A percentile compares a stretch with the other conserved stretches of the same genome.
phyloP scores from a whole-genome alignment of 176 grass and related monocot genomes.

The Thinopyrum elongatum region DNA sequence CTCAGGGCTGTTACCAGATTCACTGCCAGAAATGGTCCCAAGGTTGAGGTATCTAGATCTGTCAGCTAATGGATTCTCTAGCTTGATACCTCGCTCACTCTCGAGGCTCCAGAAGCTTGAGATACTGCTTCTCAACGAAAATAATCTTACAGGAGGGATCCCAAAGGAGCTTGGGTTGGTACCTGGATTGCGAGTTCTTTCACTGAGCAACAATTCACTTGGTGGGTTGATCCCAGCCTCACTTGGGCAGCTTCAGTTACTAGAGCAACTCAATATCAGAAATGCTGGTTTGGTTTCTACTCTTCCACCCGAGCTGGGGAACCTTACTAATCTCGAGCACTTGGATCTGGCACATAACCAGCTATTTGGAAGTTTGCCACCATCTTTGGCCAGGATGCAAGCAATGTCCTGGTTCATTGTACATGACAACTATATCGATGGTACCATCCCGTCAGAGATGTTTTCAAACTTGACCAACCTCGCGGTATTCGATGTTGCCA shows the following conservation, averaged over 20 bases:
- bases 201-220: background rate
- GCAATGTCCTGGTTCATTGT: accelerated
- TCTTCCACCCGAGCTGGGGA: background rate
- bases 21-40: slow-evolving; percentile 23
- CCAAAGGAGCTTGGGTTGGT: background rate
- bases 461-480: slow-evolving; percentile 45
- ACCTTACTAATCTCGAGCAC: background rate
- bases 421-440: background rate
- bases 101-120: background rate
- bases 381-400: background rate
- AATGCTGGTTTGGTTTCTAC: slow-evolving; percentile 6
- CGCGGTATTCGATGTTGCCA: slow-evolving; percentile 15
- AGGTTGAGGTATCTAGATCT: slow-evolving; percentile 25
- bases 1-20: slow-evolving; percentile 25
- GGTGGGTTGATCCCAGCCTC: background rate
- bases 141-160: slow-evolving; percentile 27
- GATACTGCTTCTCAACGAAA: background rate
- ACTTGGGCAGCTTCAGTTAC: background rate
- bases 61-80: slow-evolving; percentile 22
- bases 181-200: background rate
- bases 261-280: background rate
- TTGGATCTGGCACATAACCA: background rate
- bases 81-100: slow-evolving; percentile 29
- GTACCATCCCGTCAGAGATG: slow-evolving; percentile 10
- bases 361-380: background rate